Conservation (phyloP, 2,329 filamentous ascomycete species). For the Diplodia mutila region DNA sequence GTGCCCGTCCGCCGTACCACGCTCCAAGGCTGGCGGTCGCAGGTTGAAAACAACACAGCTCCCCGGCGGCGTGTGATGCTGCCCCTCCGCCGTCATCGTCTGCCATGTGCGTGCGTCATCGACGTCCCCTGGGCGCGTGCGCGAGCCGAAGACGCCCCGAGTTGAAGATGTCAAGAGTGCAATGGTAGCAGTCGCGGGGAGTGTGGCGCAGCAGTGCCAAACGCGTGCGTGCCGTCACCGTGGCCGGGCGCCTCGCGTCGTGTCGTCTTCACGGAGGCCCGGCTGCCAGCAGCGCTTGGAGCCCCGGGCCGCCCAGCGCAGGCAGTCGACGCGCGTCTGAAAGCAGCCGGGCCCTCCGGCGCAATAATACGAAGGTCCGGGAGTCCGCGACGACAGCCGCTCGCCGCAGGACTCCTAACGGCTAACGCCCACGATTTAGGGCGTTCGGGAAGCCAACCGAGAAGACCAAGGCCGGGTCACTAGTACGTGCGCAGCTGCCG, state of each 20-base stretch:
- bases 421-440: not conserved
- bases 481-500: conserved; percentile 8
- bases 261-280: not conserved
- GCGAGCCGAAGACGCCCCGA: conserved; percentile 4
- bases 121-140: not conserved
- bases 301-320: conserved; percentile 1
- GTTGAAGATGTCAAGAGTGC: conserved; percentile 1
- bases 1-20: not conserved
- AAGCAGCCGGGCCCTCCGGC: conserved; percentile 11
- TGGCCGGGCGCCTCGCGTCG: not conserved
- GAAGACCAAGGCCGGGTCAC: not conserved
- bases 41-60: conserved; percentile 10
- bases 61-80: not conserved
- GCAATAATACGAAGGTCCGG: conserved; percentile 8
- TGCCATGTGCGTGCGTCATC: conserved; percentile 2
- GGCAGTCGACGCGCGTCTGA: conserved; percentile 14
- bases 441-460: not conserved
- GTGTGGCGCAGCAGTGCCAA: conserved; percentile 20
- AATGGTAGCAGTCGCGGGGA: not conserved
- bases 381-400: not conserved
- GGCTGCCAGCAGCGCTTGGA: conserved; percentile 1
- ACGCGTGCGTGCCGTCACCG: not conserved
- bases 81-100: not conserved
- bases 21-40: not conserved
- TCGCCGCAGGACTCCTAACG: conserved; percentile 16